Evolutionary conservation across 129 eudicot genomes (phyloP).

Genomic region (Centaurea solstitialis): DNA sequence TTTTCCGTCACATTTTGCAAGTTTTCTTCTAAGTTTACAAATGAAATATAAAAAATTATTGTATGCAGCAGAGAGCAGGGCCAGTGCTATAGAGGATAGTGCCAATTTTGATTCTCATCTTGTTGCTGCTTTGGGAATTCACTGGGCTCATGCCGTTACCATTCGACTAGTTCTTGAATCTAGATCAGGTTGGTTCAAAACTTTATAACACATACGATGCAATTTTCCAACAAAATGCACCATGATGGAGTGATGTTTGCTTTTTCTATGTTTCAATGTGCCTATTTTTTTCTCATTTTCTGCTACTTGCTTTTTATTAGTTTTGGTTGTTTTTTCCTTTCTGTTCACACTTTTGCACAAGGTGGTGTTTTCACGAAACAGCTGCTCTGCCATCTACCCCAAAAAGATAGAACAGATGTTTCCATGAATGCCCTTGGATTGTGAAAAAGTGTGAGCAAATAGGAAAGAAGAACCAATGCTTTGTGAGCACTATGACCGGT

Average conservation of each 20-base stretch:
- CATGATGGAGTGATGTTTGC: neutral
- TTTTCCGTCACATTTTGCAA: neutral
- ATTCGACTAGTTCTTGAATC: conserved; percentile 84
- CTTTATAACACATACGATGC: neutral
- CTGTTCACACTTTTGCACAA: neutral
- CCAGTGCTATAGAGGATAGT: conserved; percentile 25
- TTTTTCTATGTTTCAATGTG: neutral
- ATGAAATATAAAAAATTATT: neutral
- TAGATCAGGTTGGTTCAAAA: conserved; percentile 58
- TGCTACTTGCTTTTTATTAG: neutral
- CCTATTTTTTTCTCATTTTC: neutral
- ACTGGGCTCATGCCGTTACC: conserved; percentile 94
- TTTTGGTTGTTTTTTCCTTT: neutral
- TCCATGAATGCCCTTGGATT: no score
- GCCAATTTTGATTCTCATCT: conserved; percentile 65
- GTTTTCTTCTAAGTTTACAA: neutral
- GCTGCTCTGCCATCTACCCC: no score
- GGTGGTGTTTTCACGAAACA: neutral
- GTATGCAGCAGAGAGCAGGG: conserved; percentile 35
- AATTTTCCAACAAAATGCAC: neutral
- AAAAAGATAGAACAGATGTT: no score
- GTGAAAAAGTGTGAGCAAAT: no score
- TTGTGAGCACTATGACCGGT: neutral
- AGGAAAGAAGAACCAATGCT: neutral
- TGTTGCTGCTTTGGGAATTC: conserved; percentile 91